Base-by-base conservation (phyloP, 129 eudicot species). In the Centrapalus pauciflorus region DNA sequence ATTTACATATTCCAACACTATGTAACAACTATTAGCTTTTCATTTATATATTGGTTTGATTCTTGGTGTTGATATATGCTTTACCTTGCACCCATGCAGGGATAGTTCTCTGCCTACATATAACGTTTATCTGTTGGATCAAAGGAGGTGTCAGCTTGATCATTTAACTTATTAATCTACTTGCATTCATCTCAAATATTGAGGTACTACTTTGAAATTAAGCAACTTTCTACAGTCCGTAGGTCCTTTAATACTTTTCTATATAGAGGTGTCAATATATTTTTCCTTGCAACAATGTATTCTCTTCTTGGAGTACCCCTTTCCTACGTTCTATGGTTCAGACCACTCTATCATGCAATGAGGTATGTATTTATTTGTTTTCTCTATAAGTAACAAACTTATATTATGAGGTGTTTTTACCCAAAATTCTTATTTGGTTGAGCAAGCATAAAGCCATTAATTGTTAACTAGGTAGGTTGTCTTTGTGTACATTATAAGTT, bases 261-360 rank as follows among this genome's bases (percentile, higher is more conserved):
- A 32, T n/a, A 50, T 72, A 27, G 64, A 84, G 95, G 95, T 56
- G 90, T 78, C 70, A 81, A 59, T 71, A 84, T 87, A 5, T 87
- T 87, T 61, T 79, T 87, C 62, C 95, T 87, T 48, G 87, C 90
- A 38, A 67, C 75, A n/a, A 87, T 87, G 43, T 87, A 87, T 74
- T 87, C 85, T 50, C 71, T 87, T 19, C 74, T 76, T 71, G 95
- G 95, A 54, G 64, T 75, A 49, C 95, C 95, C 26, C 76, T 87
- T 34, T 87, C 95, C 4, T 87, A 84, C 64, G 73, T 81, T 46
- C 74, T 84, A 52, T 87, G 95, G 95, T 87, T 84, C 75, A 77
- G 87, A 61, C 95, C 90, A 54, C 82, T 87, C 35, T 87, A 87
- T 59, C 79, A 80, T 51, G 95, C 87, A 45, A 84, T 87, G 90